Base-by-base conservation (phyloP, 164 flowering plant genomes). In the Litsea cubeba region DNA sequence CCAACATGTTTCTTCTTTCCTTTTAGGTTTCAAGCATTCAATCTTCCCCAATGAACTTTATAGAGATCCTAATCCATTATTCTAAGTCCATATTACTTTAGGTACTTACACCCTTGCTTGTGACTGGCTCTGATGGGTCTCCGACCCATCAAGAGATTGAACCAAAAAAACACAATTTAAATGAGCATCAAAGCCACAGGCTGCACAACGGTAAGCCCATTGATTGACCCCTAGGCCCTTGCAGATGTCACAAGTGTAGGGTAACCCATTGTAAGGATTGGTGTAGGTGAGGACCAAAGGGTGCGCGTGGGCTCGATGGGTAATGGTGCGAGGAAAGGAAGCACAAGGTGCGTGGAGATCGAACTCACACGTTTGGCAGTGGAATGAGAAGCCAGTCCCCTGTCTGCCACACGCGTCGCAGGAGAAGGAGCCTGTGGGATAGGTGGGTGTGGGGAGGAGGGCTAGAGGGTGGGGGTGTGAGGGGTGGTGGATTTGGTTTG, bases 181-280 rank as follows among this genome's bases (percentile, higher is more conserved):
- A 69, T 84, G 86, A 40, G 75, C 81, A 71, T 83, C 84, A 68
- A 82, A 84, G 18, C 72, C 78, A 71, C 88, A 84, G 8, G 14
- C 0, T 28, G 32, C 63, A 73, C 86, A 83, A 20, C 81, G 66
- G 62, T 82, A 84, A n/a, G 79, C 77, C 86, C 83, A 84, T 57
- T 74, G 78, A n/a, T 76, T 70, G 10, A 71, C 50, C 11, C 82
- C 84, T 1, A 57, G 1, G 11, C 35, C 46, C 3, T 23, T 22
- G 78, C 85, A 81, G 25, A 84, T 35, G 70, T 79, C 84, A 70
- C 86, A 82, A 23, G 23, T 24, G 71, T 83, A 83, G 72, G 24
- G 60, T 24, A 32, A 62, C 35, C 50, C 65, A 0, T 12, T 66
- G 30, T 79, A 79, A 15, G 83, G 84, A 69, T 81, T 65, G 15